Evolutionary conservation across 495 filamentous ascomycete genomes (phyloP).

Genomic region (Aspergillus carlsbadensis): DNA sequence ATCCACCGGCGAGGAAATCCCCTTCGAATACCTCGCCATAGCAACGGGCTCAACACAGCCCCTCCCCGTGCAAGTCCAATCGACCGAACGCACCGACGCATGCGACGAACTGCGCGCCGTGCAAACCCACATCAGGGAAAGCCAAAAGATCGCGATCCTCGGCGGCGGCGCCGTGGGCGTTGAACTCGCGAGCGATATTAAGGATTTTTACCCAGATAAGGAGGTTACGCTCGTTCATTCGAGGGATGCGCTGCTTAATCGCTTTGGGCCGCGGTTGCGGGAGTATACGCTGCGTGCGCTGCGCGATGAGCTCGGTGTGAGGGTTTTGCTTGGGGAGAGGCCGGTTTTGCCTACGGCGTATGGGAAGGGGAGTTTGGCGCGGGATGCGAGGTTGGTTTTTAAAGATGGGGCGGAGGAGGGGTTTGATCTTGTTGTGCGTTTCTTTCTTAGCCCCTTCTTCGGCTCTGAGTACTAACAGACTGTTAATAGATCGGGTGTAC

Average conservation of each 20-base stretch:
- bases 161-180: conserved; percentile 56
- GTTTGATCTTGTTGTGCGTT: conserved; percentile 23
- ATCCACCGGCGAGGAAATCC: background rate
- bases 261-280: conserved; percentile 44
- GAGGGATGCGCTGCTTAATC: conserved; percentile 39
- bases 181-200: conserved; percentile 53
- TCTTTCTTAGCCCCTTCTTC: background rate
- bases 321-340: conserved; percentile 41
- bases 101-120: conserved; percentile 16
- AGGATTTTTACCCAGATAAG: conserved; percentile 50
- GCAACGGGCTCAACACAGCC: conserved; percentile 28
- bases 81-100: conserved; percentile 16
- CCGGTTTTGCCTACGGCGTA: background rate
- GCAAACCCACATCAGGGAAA: conserved; percentile 19
- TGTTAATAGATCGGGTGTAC: conserved; percentile 25
- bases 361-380: background rate
- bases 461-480: background rate
- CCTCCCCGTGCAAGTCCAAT: conserved; percentile 17
- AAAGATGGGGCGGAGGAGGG: conserved; percentile 6
- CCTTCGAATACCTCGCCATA: conserved; percentile 36
- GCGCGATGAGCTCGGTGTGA: conserved; percentile 36
- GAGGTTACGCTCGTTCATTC: conserved; percentile 55
- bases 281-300: conserved; percentile 33
- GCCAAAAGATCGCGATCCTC: conserved; percentile 46
- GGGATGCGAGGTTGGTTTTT: conserved; percentile 3